Evolutionary conservation across 768 basidiomycete genomes (phyloP).

Genomic region (Tylopilus plumbeoviolaceoides): DNA sequence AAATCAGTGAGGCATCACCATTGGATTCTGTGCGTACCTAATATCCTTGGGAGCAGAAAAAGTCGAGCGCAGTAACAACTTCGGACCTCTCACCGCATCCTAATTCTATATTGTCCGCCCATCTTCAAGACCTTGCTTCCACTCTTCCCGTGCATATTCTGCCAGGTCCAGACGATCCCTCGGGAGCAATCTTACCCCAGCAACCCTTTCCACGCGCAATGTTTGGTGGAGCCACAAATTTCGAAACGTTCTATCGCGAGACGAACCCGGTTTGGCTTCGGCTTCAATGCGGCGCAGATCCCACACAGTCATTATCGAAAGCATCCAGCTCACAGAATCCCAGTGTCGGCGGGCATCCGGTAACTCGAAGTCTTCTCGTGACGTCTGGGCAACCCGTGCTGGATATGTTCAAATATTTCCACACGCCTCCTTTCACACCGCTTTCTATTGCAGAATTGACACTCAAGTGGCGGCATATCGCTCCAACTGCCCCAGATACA

Average conservation of each 20-base stretch:
- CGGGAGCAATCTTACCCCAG: conserved; percentile 87
- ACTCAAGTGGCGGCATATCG: conserved; percentile 90
- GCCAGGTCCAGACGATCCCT: conserved; percentile 85
- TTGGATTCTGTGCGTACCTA: conserved; percentile 1
- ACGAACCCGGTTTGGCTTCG: conserved; percentile 90
- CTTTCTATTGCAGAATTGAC: conserved; percentile 74
- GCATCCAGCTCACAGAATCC: conserved; percentile 1
- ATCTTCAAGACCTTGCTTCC: conserved; percentile 71
- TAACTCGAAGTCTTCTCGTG: conserved; percentile 63
- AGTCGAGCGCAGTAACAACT: conserved; percentile 53
- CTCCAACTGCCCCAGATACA: conserved; percentile 98
- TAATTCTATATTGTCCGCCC: conserved; percentile 58
- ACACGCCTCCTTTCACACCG: conserved; percentile 64
- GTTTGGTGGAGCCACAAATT: conserved; percentile 62
- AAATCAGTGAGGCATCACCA: conserved; percentile 47
- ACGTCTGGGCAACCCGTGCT: conserved; percentile 91
- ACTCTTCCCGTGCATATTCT: conserved; percentile 84
- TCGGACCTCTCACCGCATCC: conserved; percentile 71
- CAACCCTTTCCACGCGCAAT: conserved; percentile 90
- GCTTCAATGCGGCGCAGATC: conserved; percentile 44
- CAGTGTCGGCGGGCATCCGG: conserved; percentile 12
- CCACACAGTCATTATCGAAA: conserved; percentile 18
- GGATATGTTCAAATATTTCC: conserved; percentile 93
- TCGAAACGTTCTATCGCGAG: conserved; percentile 66
- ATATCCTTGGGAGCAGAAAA: conserved; percentile 44